Evolutionary conservation across 1,284 basidiomycete genomes (phyloP), one percentile per base, ranked within the genome.

Genomic region (Ceratobasidium sp.): DNA sequence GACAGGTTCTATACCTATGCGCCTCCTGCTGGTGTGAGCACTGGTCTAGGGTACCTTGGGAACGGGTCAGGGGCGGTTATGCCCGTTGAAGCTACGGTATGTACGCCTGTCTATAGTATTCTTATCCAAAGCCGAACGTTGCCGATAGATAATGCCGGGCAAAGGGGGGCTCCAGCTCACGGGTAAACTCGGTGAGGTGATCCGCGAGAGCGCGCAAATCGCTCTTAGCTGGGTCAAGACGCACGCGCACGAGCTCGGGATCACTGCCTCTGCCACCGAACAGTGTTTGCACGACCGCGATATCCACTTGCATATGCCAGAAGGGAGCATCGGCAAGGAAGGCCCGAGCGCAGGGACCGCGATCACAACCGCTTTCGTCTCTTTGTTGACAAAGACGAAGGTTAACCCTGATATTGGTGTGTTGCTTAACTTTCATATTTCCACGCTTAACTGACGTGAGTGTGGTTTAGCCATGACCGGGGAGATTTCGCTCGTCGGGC

Each of bases 121-220:
- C 22, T 54, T 46, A 4, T 13, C 49, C 19, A 22, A 13, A 11
- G 70, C 79, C 80, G 61, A 79, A 56, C 52, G 34, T 32, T 69
- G 15, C 13, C 4, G n/a, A 46, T 80, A 96, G 94, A 91, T 90
- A 73, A 97, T 96, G 95, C 95, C 95, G 37, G 96, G 95, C 7
- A 96, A 96, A 83, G 96, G 96, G 13, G 88, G 87, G 8, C 86
- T 99, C 1, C 95, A 97, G 81, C 86, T 99, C 6, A 99, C 97
- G 0, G 97, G 97, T 68, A 99, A 99, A 86, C 91, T 99, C 1
- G 97, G 97, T 68, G 97, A 99, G 81, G 97, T 99, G 77, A 99
- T 99, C 83, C 90, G 96, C 76, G 97, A 99, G 85, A 95, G 93
- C 77, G 96, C 97, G 0, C 95, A 97, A 83, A 97, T 99, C 79